Base-by-base conservation (phyloP, 2,329 filamentous ascomycete species). In the Colletotrichum tanaceti region DNA sequence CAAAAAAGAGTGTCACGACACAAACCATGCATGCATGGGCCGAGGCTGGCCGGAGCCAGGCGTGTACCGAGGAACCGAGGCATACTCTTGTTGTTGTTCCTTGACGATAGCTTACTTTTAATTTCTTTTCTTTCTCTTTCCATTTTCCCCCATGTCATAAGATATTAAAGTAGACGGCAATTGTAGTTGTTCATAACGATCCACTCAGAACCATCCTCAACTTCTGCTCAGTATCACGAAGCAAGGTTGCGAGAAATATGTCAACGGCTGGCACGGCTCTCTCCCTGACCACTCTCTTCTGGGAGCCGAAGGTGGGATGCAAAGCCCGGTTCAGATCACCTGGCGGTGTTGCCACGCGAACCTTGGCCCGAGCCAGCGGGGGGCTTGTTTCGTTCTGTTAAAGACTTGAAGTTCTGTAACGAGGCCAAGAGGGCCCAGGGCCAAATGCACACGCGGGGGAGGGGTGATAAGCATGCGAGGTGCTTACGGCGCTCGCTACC, bases 11-110 rank as follows among this genome's bases (percentile, higher is more conserved):
- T 22, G 16, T 22, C 20, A n/a, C 43, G 43, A 57, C 55, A 28
- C 32, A 32, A 53, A 35, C 44, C 35, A 66, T n/a, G n/a, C n/a
- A n/a, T n/a, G n/a, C n/a, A n/a, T 35, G 57, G 66, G 66, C 55
- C 63, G 66, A 69, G 57, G 66, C 66, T 61, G 66, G 66, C 66
- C 66, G 63, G 62, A 66, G 63, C 66, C 63, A 43, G 58, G 35
- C 6, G 58, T 22, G 46, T n/a, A 41, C 22, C 5, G 18, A 18
- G n/a, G 14, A 4, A 2, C n/a, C 13, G n/a, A 13, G 35, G n/a
- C 52, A 44, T 44, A 32, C 20, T 44, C 39, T 58, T 32, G 16
- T 35, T 32, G 16, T 35, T 44, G n/a, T 16, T n/a, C 3, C 7
- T 14, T 16, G 54, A 28, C 1, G 16, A n/a, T 38, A 54, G n/a